A percentile compares a stretch with the other conserved stretches of the same genome.
Conservation (phyloP, 1,139 yeast genomes). For the Wickerhamomyces sp. region DNA sequence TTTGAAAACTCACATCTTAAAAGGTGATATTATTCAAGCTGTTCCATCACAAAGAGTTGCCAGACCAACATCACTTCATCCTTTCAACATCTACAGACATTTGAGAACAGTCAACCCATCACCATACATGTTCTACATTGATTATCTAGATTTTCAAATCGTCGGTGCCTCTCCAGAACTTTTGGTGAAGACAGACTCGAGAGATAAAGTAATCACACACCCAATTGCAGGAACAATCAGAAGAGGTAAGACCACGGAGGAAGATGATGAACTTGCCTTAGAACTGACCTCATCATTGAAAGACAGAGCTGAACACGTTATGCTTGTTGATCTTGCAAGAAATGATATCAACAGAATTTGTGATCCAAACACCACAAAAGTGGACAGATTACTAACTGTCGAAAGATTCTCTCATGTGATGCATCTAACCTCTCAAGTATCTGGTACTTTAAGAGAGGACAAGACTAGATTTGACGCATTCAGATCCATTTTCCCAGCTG, state of each 20-base stretch:
- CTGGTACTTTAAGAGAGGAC: slow-evolving; percentile 79
- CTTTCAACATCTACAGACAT: slow-evolving; percentile 93
- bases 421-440: slow-evolving; percentile 92
- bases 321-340: slow-evolving; percentile 96
- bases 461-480: slow-evolving; percentile 94
- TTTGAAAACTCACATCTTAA: slow-evolving; percentile 74
- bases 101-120: slow-evolving; percentile 94
- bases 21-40: slow-evolving; percentile 94
- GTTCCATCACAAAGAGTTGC: slow-evolving; percentile 97
- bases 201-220: slow-evolving; percentile 79
- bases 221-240: slow-evolving; percentile 96
- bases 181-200: slow-evolving; percentile 70
- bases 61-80: slow-evolving; percentile 90
- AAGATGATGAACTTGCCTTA: slow-evolving; percentile 79
- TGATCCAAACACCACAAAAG: slow-evolving; percentile 75
- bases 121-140: slow-evolving; percentile 91
- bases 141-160: slow-evolving; percentile 84
- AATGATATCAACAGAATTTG: slow-evolving; percentile 95
- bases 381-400: slow-evolving; percentile 81
- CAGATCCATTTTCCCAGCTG: slow-evolving; percentile 97
- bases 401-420: slow-evolving; percentile 97
- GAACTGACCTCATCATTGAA: slow-evolving; percentile 73
- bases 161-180: slow-evolving; percentile 98
- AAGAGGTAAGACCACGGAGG: slow-evolving; percentile 86
- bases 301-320: slow-evolving; percentile 96